Percentiles rank a stretch among this genome's conserved stretches.
phyloP scores from a whole-genome alignment of 2,329 filamentous ascomycete genomes.

The Apiospora hydei region DNA sequence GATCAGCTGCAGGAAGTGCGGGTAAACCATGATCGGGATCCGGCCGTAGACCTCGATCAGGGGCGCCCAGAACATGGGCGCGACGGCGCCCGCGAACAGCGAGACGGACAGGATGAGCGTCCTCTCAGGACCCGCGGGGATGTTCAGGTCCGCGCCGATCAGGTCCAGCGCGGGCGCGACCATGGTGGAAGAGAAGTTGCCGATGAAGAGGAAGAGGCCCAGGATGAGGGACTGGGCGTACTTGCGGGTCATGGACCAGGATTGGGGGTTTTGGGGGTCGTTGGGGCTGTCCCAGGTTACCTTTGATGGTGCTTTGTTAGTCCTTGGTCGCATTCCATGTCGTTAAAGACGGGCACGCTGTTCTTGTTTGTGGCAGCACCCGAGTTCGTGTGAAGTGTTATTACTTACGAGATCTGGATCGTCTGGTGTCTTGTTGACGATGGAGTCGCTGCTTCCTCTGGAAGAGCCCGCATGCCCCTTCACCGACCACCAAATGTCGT shows the following conservation, averaged over 20 bases:
- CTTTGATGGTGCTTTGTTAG: conserved; percentile 30
- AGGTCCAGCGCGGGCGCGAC: conserved; percentile 55
- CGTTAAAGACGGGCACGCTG: not conserved
- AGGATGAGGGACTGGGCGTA: conserved; percentile 46
- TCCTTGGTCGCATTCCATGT: not conserved
- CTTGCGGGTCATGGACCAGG: conserved; percentile 52
- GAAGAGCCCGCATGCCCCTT: not conserved
- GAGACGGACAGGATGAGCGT: conserved; percentile 55
- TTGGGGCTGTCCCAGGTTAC: conserved; percentile 54
- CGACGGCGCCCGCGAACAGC: conserved; percentile 54
- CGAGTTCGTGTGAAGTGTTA: too few species aligned
- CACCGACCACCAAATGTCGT: not conserved
- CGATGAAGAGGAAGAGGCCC: conserved; percentile 60
- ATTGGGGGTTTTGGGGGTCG: conserved; percentile 49
- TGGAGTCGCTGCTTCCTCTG: not conserved
- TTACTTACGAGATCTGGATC: not conserved
- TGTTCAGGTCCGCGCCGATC: conserved; percentile 53
- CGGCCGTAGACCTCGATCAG: conserved; percentile 44
- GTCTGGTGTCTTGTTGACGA: not conserved
- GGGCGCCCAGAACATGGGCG: conserved; percentile 53
- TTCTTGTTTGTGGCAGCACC: too few species aligned
- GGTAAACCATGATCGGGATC: conserved; percentile 55
- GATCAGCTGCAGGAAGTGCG: conserved; percentile 54
- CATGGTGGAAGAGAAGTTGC: conserved; percentile 60
- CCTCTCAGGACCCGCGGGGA: conserved; percentile 48